These are phyloP conservation scores for Huiozyma sinensis DNA, from an alignment of 805 yeast genomes.

Conservation along the genomic window DNA sequence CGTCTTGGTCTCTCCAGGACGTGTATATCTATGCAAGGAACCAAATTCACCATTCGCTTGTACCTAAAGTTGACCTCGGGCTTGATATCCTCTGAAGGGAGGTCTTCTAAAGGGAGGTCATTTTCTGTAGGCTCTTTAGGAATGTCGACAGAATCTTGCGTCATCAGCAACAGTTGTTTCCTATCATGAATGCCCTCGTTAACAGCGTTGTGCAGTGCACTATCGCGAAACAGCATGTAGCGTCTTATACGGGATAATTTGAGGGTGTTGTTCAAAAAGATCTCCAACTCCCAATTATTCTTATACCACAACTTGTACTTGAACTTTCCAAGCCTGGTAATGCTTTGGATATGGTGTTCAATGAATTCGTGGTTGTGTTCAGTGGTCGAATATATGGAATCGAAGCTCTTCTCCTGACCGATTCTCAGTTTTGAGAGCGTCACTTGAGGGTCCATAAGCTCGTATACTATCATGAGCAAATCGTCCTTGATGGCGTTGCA, in stretches of 20 bases:
- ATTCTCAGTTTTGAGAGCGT: conserved; percentile 17
- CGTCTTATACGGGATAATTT: conserved; percentile 18
- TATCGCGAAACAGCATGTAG: conserved; percentile 11
- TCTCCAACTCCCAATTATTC: conserved; percentile 24
- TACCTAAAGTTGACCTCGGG: conserved; percentile 18
- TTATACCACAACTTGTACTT: conserved; percentile 20
- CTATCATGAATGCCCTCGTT: too few species aligned
- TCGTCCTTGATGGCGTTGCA: conserved; percentile 21
- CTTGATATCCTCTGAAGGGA: conserved; percentile 3
- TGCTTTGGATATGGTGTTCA: conserved; percentile 11
- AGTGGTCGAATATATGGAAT: conserved; percentile 3
- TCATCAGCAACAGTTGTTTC: too few species aligned
- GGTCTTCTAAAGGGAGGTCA: background rate
- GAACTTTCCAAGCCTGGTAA: conserved; percentile 19
- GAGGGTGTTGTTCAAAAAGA: conserved; percentile 19
- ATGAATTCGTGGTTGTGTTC: background rate
- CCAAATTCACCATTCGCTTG: conserved; percentile 15
- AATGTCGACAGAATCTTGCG: background rate
- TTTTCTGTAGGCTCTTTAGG: background rate
- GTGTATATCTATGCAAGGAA: conserved; percentile 22
- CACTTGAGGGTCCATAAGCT: conserved; percentile 17
- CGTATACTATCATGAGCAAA: conserved; percentile 19
- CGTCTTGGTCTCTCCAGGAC: conserved; percentile 26
- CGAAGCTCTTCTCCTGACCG: conserved; percentile 13
- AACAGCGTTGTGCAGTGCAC: conserved; percentile 1